Evolutionary conservation across 148 eudicot genomes (phyloP).

Genomic region (Rhododendron ferrugineum): DNA sequence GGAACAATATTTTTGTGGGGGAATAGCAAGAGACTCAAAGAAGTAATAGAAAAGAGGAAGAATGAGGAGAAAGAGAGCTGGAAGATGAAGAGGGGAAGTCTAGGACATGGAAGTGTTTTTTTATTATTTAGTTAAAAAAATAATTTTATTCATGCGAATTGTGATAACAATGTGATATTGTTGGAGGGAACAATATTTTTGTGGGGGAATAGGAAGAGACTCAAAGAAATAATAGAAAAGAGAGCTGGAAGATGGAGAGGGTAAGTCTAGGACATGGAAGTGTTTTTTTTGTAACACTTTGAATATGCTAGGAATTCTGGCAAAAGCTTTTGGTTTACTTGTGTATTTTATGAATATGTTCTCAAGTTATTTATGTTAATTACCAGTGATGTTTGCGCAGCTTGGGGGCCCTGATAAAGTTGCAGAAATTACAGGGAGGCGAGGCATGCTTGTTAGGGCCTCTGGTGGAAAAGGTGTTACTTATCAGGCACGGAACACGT

Average conservation of each 20-base stretch:
- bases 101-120: background rate
- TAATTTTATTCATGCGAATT: background rate
- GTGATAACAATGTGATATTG: background rate
- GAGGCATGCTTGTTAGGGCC: slow-evolving; percentile 90
- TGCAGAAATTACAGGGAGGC: slow-evolving; percentile 94
- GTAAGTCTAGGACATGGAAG: background rate
- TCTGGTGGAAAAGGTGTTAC: slow-evolving; percentile 92
- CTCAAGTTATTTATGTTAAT: background rate
- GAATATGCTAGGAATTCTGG: background rate
- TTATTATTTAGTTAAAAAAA: background rate
- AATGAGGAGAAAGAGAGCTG: background rate
- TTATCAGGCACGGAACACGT: slow-evolving; percentile 93
- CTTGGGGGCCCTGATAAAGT: slow-evolving; percentile 98
- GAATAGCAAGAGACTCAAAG: background rate
- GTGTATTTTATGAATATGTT: background rate
- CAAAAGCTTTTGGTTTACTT: background rate
- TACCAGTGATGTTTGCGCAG: slow-evolving; percentile 34
- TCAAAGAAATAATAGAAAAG: background rate
- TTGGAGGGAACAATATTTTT: background rate
- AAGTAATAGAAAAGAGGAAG: background rate
- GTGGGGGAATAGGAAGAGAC: background rate
- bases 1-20: background rate
- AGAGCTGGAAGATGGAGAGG: background rate
- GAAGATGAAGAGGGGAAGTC: background rate
- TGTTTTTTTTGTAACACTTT: background rate